Base-by-base conservation (phyloP, 2,329 filamentous ascomycete species). In the Pseudogymnoascus sp. region DNA sequence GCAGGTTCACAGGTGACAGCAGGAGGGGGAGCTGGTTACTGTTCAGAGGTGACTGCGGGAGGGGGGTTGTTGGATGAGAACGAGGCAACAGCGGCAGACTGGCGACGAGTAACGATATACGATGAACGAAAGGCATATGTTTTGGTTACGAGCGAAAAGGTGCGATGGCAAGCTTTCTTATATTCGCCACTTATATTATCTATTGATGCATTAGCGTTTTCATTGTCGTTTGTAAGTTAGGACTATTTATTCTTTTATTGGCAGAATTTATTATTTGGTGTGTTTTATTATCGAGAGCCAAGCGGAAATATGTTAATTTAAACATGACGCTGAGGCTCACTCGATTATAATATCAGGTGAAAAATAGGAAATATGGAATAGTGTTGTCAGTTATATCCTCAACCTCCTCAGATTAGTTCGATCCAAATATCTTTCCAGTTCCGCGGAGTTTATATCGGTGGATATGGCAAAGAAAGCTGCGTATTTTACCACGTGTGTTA, bases 401-500 rank as follows among this genome's bases (percentile, higher is more conserved):
- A 71, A 76, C 33, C 64, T 83, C 13, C 67, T 82, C 9, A 66
- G 74, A 1, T 72, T 84, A 2, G 74, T 84, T 35, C 74, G 77
- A 15, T 66, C 66, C 33, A 79, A 79, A 65, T 84, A 83, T 60
- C 64, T 77, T 7, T 77, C 76, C 3, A 75, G 67, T 1, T 67
- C 73, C 3, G 64, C 62, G 1, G 63, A 72, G 1, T 72, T 72
- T 24, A 67, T 67, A 0, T 73, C 72, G 0, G 72, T 83, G 62
- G 80, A 84, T 65, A 70, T 84, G 44, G 78, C 77, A 21, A 71
- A 74, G 39, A 79, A 80, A 64, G 76, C 77, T 2, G 78, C 80
- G 24, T 82, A 77, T 72, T 80, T 83, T 61, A 77, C 81, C 0
- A 71, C 84, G 0, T 82, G 84, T 61, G 78, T 80, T 1, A 79